phyloP scores from a whole-genome alignment of 257 asterid species.

The Voacanga thouarsii region DNA sequence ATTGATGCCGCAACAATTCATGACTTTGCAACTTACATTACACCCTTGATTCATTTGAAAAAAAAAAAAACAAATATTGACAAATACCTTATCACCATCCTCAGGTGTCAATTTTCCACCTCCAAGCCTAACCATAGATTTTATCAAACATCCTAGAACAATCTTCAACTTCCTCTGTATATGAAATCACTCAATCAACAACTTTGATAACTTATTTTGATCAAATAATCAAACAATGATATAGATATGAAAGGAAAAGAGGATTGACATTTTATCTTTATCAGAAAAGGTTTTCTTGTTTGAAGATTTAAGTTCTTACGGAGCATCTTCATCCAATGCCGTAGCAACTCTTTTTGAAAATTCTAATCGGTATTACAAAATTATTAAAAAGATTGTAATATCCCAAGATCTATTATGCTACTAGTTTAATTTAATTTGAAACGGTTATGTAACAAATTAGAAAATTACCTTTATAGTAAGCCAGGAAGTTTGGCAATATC shows the following conservation, averaged over 20 bases:
- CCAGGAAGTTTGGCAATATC: too few species aligned
- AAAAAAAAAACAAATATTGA: background rate
- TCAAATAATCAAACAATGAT: background rate
- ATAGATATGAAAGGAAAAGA: background rate
- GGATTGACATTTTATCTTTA: constrained; percentile 66
- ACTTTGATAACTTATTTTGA: background rate
- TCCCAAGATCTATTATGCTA: too few species aligned
- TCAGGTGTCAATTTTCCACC: constrained; percentile 65
- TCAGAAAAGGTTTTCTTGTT: constrained; percentile 67
- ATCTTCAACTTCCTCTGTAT: constrained; percentile 84
- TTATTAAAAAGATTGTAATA: background rate
- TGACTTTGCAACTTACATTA: background rate
- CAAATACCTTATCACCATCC: constrained; percentile 83
- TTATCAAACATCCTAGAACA: constrained; percentile 89
- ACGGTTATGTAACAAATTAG: too few species aligned
- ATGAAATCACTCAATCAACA: too few species aligned
- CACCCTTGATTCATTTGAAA: background rate
- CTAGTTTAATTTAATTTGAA: too few species aligned
- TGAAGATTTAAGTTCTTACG: constrained; percentile 39
- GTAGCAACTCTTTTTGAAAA: constrained; percentile 23
- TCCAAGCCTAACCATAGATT: constrained; percentile 90
- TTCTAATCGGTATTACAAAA: background rate
- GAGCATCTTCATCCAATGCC: constrained; percentile 59
- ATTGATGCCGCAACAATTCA: background rate
- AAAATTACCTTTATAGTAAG: too few species aligned